Evolutionary conservation across 108 stramenopile species (phyloP).

Genomic region (Cyclotella cryptica): DNA sequence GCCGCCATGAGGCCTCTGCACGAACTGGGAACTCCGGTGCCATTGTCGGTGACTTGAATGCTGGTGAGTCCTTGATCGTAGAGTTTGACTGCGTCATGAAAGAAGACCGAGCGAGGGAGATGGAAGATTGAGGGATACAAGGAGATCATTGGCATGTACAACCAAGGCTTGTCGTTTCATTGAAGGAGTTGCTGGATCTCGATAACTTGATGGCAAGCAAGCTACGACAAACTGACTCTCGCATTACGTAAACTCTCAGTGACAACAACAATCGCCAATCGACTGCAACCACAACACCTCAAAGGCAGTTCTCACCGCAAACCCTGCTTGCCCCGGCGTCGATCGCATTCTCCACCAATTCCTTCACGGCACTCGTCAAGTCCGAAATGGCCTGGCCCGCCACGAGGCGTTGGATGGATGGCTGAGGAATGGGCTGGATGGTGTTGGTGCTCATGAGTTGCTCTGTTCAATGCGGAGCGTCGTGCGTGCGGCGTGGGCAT

Average conservation of each 20-base stretch:
- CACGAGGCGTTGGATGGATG: constrained; percentile 70
- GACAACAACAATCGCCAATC: too few relatives aligned
- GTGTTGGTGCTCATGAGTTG: constrained; percentile 13
- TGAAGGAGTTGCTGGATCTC: too few relatives aligned
- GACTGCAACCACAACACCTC: too few relatives aligned
- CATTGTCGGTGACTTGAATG: constrained; percentile 92
- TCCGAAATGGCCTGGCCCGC: constrained; percentile 91
- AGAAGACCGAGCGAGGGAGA: background rate
- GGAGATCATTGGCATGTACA: too few relatives aligned
- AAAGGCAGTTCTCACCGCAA: constrained; percentile 60
- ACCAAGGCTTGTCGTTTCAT: too few relatives aligned
- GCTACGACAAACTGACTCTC: too few relatives aligned
- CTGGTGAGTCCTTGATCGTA: constrained; percentile 79
- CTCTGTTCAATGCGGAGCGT: constrained; percentile 69
- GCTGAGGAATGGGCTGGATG: constrained; percentile 54
- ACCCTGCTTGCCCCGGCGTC: constrained; percentile 83
- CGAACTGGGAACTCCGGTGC: constrained; percentile 70
- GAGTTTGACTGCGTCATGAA: constrained; percentile 60
- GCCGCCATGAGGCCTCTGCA: constrained; percentile 69
- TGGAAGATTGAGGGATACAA: constrained; percentile 5
- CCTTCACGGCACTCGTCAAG: constrained; percentile 86
- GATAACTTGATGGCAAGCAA: too few relatives aligned
- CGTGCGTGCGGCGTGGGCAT: constrained; percentile 84
- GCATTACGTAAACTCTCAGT: too few relatives aligned
- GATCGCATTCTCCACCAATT: constrained; percentile 91